These are phyloP conservation scores for Arxiozyma bovina DNA, from an alignment of 1,139 yeast species.

Conservation along the genomic window DNA sequence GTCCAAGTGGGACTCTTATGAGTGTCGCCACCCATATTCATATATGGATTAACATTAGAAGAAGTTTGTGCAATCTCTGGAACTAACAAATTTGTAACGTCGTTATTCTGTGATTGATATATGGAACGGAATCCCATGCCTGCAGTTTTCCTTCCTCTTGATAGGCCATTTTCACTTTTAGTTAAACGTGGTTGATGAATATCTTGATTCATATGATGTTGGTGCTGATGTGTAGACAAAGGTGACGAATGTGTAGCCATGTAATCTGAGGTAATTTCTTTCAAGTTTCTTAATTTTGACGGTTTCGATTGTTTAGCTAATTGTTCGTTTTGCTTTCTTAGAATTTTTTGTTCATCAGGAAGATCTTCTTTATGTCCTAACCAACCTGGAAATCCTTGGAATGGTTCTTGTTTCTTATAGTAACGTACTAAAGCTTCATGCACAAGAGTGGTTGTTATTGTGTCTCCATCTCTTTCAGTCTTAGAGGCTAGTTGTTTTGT, in stretches of 20 bases:
- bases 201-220: not conserved
- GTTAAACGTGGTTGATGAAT: not conserved
- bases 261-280: constrained; percentile 1
- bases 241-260: not conserved
- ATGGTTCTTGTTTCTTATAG: constrained; percentile 28
- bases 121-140: constrained; percentile 12
- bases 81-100: not conserved
- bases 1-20: constrained; percentile 7
- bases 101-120: constrained; percentile 5
- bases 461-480: constrained; percentile 35
- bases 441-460: constrained; percentile 31
- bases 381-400: constrained; percentile 36
- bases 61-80: constrained; percentile 1
- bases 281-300: constrained; percentile 5
- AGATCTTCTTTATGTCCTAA: constrained; percentile 33
- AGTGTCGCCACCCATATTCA: not conserved
- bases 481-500: constrained; percentile 28
- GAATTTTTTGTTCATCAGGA: constrained; percentile 27
- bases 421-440: constrained; percentile 34
- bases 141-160: constrained; percentile 8
- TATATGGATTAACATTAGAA: not conserved
- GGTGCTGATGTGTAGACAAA: constrained; percentile 3
- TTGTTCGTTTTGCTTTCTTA: constrained; percentile 21
- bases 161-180: not conserved
- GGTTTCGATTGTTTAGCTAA: constrained; percentile 9